Base-by-base conservation (phyloP, 352 stramenopile genomes). In the Pythium oligandrum region DNA sequence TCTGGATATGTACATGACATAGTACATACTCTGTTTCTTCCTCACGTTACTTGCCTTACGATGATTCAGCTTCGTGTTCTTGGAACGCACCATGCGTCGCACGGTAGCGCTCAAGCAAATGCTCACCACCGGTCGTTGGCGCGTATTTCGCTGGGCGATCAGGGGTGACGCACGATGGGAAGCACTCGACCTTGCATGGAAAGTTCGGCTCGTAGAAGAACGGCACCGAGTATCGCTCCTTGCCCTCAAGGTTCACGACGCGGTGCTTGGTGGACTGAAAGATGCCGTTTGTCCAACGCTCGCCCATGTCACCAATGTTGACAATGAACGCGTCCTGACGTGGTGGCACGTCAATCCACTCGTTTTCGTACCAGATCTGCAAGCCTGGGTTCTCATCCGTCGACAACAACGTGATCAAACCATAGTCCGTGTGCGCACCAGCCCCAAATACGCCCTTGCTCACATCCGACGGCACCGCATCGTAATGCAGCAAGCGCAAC, bases 201-300 rank as follows among this genome's bases (percentile, higher is more conserved):
- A 82, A 89, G 57, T 89, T 86, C 11, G 78, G 78, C 45, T 89
- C 78, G 54, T 85, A 89, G 52, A 89, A 89, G 59, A 89, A 87
- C 36, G 78, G 75, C n/a, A 87, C 65, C n/a, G 78, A 89, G 68
- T 83, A 89, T 6, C 78, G 75, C 40, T 89, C 75, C 34, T 68
- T 64, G 10, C 78, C 78, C 7, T 63, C 73, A 3, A 59, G 7
- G 57, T 89, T 89, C 12, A 89, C 65, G 11, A 89, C 78, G 6
- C 78, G 78, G 52, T 89, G 78, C 42, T 73, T 59, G 31, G 80
- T 90, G 7, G 80, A 84, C 53, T 73, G 69, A 55, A 90, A 82
- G 6, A 53, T 39, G 35, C 77, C 80, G 61, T 90, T 90, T 9
- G 80, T 90, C 64, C 79, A 88, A 55, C 75, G 68, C 61, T 90